Evolutionary conservation across 176 grass and related monocot species (phyloP).

Genomic region (Chloris gayana): DNA sequence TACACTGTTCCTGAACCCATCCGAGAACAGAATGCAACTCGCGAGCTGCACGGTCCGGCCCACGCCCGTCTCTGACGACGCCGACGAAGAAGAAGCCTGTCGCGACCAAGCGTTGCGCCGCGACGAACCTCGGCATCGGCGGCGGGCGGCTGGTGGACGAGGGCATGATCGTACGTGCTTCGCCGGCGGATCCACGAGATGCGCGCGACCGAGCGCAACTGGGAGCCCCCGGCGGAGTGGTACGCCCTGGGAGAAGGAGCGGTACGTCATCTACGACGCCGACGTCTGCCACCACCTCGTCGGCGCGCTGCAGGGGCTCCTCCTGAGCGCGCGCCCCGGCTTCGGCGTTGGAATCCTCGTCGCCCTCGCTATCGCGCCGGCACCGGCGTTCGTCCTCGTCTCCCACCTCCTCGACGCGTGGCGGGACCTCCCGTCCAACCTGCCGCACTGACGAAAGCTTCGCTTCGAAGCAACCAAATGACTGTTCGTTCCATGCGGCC

Average conservation of each 20-base stretch:
- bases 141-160: too few species aligned
- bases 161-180: slow-evolving; percentile 6
- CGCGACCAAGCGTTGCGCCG: too few species aligned
- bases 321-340: slow-evolving; percentile 46
- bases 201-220: slow-evolving; percentile 44
- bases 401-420: slow-evolving; percentile 27
- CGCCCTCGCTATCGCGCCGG: slow-evolving; percentile 37
- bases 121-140: too few species aligned
- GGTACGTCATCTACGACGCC: slow-evolving; percentile 48
- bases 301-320: slow-evolving; percentile 47
- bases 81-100: too few species aligned
- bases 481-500: background rate
- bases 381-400: slow-evolving; percentile 25
- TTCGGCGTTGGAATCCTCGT: slow-evolving; percentile 47
- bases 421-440: background rate
- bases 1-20: too few species aligned
- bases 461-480: background rate
- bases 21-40: too few species aligned
- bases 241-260: slow-evolving; percentile 64
- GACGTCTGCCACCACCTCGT: slow-evolving; percentile 55
- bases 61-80: too few species aligned
- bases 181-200: slow-evolving; percentile 59
- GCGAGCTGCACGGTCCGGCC: too few species aligned
- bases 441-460: background rate
- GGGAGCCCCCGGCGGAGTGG: slow-evolving; percentile 49